Base-by-base conservation (phyloP, 495 filamentous ascomycete species). In the Penicillium psychrofluorescens region DNA sequence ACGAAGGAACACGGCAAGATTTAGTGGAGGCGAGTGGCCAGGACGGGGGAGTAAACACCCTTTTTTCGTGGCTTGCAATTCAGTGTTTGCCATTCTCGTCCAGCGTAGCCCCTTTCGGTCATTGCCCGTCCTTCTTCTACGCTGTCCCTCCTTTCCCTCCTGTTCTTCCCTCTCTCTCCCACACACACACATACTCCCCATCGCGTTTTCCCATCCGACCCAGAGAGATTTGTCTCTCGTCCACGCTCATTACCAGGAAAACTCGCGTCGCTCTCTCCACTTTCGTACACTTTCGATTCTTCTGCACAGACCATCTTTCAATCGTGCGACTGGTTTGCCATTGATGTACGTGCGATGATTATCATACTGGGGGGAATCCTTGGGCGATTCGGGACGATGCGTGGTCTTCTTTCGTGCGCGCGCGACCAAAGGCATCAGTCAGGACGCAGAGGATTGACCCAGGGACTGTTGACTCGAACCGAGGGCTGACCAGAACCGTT, bases 141-240 rank as follows among this genome's bases (percentile, higher is more conserved):
- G 44, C 36, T 30, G 40, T 50, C 27, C 36, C 49, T 45, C 49
- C 49, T 53, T 54, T 55, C 50, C 41, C 38, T 46, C 44, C 46
- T 50, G 46, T 49, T 41, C 45, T 48, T 52, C 31, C 37, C 38
- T 42, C 38, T 43, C 40, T 54, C 40, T 45, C 46, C 38, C 57
- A 43, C 55, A 45, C 44, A 42, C 39, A 45, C 43, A 43, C 50
- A 35, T 44, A 49, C 46, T 43, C 34, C 35, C 43, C 38, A 36
- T 41, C 41, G 55, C 56, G 59, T 54, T 56, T 66, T 67, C 62
- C 59, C 55, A 55, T 67, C 66, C 64, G 66, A 71, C 66, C 66
- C 53, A 66, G 70, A 66, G 51, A 64, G 63, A 57, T 57, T 50
- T 46, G 57, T 66, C 67, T 68, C 69, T 72, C 62, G 59, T 53